phyloP scores from a whole-genome alignment of 768 basidiomycete genomes.

The Crassisporium funariophilum region DNA sequence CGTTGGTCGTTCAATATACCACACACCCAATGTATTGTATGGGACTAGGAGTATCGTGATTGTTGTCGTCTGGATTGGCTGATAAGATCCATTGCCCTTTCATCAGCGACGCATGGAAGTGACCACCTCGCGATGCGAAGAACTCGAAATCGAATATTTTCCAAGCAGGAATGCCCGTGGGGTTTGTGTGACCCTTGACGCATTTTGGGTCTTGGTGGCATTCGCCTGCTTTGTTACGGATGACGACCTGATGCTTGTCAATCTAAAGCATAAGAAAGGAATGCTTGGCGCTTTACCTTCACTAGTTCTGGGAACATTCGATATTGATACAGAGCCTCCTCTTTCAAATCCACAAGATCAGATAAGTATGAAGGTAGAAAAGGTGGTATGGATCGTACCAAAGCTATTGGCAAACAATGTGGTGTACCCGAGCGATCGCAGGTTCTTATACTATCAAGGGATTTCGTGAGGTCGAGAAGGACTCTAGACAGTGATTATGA shows the following conservation, averaged over 20 bases:
- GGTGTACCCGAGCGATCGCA: constrained; percentile 26
- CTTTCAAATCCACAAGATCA: no score
- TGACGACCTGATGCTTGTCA: constrained; percentile 23
- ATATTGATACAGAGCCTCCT: constrained; percentile 29
- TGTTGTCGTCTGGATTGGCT: constrained; percentile 27
- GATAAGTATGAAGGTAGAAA: no score
- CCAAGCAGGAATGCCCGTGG: constrained; percentile 38
- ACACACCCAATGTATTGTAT: constrained; percentile 28
- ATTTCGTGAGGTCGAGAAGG: background rate
- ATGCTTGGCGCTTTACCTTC: no score
- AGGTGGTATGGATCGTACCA: no score
- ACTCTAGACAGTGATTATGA: background rate
- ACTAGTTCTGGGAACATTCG: constrained; percentile 34
- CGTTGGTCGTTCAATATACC: no score
- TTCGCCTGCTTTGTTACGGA: constrained; percentile 26
- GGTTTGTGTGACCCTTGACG: constrained; percentile 27
- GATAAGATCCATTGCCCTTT: constrained; percentile 36
- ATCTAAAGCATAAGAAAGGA: no score
- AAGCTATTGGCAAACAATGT: constrained; percentile 25
- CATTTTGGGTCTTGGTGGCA: constrained; percentile 30
- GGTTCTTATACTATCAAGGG: constrained; percentile 24
- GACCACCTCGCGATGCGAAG: constrained; percentile 21
- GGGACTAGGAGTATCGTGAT: constrained; percentile 16
- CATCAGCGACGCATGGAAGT: constrained; percentile 19
- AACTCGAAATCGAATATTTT: constrained; percentile 36